These are phyloP conservation scores for Saccharomyces hybrid DNA, from an alignment of 1,139 yeast genomes.

Conservation along the genomic window DNA sequence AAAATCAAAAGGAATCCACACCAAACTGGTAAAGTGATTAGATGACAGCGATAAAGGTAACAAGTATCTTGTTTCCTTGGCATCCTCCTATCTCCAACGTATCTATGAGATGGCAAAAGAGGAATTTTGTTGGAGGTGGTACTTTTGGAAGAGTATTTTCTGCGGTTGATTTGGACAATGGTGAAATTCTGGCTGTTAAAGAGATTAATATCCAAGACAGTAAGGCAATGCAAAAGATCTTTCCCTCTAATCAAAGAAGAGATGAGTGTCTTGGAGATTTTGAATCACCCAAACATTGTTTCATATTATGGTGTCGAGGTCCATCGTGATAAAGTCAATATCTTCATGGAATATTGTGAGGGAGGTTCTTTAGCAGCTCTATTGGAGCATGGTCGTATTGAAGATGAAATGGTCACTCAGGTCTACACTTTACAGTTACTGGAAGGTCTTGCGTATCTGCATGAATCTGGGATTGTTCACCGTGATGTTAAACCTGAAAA, in stretches of 20 bases:
- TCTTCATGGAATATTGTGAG: conserved; percentile 96
- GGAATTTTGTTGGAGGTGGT: conserved; percentile 89
- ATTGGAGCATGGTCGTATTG: conserved; percentile 84
- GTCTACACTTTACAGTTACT: conserved; percentile 87
- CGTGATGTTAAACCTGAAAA: conserved; percentile 96
- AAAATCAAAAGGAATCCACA: conserved; percentile 22
- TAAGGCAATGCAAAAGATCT: conserved; percentile 75
- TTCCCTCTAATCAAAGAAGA: conserved; percentile 90
- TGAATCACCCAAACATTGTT: conserved; percentile 91
- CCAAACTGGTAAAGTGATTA: conserved; percentile 76
- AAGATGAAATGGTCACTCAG: conserved; percentile 89
- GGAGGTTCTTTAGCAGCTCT: conserved; percentile 88
- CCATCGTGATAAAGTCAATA: conserved; percentile 88
- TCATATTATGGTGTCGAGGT: conserved; percentile 96
- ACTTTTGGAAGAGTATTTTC: conserved; percentile 92
- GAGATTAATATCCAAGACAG: conserved; percentile 88
- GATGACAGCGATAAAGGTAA: conserved; percentile 84
- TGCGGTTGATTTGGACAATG: conserved; percentile 87
- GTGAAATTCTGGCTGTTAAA: conserved; percentile 94
- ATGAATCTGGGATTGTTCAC: conserved; percentile 93
- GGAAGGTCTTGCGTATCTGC: conserved; percentile 91
- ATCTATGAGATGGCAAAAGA: conserved; percentile 96
- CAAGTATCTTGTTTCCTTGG: conserved; percentile 76
- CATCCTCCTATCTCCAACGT: conserved; percentile 88
- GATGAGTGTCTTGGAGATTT: conserved; percentile 91